These are phyloP conservation scores for Warburgia ugandensis DNA, from an alignment of 164 flowering plant species.

Conservation along the genomic window DNA sequence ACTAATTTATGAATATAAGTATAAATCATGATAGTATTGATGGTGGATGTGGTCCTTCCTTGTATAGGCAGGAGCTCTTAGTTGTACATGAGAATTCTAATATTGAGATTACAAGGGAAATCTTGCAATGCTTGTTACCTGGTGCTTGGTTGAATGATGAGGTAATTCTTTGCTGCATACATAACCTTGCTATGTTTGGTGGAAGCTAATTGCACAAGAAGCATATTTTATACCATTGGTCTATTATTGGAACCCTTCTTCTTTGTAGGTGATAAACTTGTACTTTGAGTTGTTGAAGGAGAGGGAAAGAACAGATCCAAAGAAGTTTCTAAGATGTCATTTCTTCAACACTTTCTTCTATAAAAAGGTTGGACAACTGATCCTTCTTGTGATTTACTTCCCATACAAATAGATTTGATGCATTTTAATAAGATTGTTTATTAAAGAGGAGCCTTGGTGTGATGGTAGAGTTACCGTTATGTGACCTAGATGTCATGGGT, in stretches of 20 bases:
- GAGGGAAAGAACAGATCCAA: constrained; percentile 79
- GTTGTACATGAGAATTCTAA: constrained; percentile 65
- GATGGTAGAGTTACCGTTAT: no score
- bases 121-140: constrained; percentile 63
- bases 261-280: constrained; percentile 77
- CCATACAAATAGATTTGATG: not conserved
- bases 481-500: no score
- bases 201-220: not conserved
- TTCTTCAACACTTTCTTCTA: constrained; percentile 94
- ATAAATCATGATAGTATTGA: not conserved
- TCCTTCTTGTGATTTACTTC: not conserved
- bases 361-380: constrained; percentile 60
- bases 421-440: no score
- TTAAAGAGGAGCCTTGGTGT: no score
- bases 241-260: constrained; percentile 3
- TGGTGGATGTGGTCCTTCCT: not conserved
- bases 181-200: not conserved
- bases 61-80: constrained; percentile 49
- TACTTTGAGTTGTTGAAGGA: constrained; percentile 91
- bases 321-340: constrained; percentile 81
- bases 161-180: constrained; percentile 29
- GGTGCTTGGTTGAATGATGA: constrained; percentile 95
- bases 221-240: no score
- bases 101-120: constrained; percentile 73
- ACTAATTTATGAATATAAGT: not conserved